Evolutionary conservation across 176 grass and related monocot genomes (phyloP), one percentile per base, ranked within the genome.

Genomic region (Bolboschoenus planiculmis): DNA sequence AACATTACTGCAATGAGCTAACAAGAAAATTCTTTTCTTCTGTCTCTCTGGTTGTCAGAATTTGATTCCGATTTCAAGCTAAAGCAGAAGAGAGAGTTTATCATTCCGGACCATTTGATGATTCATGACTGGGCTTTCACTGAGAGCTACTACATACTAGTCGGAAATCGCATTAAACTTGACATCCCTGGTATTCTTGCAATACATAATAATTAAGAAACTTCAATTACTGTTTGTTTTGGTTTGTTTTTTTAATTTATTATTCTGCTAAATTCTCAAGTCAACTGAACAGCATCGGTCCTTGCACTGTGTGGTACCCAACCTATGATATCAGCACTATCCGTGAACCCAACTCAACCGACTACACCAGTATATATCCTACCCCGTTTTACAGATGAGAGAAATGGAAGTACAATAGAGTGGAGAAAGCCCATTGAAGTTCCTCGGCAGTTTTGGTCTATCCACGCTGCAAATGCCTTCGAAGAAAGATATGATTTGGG

Each of bases 111-210:
- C 3, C 96, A 99, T 83, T 81, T 99, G 7, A 91, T 99, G 92
- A 99, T 99, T 88, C 96, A 99, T 77, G 96, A 99, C 62, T 99
- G 96, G 96, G 35, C 89, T 13, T 95, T 99, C 89, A 99, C 96
- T 0, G 91, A 95, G 60, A 87, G 1, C 51, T 90, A 93, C 84
- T 99, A 99, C 67, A 61, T 99, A 31, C 44, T 99, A 24, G 74
- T 93, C 30, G 92, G 92, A 62, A 99, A 99, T 43, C 72, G 92
- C n/a, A 95, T 99, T 87, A 99, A 87, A 85, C 84, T 99, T 57
- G 86, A 95, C 83, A 78, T 93, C 21, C 90, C 92, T 23, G 96
- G 93, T 97, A 90, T 16, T 72, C 23, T 50, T 30, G 3, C 42
- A 56, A 55, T 46, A 33, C 15, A 62, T 3, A 0, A 43, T 7